Evolutionary conservation across 192 early-diverging fungal genomes (phyloP).

Genomic region (Martensiomyces pterosporus): DNA sequence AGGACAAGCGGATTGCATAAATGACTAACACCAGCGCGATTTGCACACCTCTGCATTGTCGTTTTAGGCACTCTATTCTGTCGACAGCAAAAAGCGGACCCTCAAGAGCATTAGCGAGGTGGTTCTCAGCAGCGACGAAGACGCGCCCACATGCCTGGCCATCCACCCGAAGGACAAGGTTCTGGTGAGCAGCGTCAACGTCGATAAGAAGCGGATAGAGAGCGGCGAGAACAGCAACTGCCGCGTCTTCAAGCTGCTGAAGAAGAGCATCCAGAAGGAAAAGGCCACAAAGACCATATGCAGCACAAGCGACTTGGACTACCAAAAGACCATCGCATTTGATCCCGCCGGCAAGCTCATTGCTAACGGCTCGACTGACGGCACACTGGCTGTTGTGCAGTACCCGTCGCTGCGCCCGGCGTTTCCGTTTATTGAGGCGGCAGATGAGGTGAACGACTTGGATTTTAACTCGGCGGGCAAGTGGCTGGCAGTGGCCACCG

Average conservation of each 20-base stretch:
- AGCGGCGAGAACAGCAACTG: constrained; percentile 75
- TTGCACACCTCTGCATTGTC: too few relatives aligned
- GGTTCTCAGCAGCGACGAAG: constrained; percentile 59
- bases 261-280: constrained; percentile 20
- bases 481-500: constrained; percentile 37
- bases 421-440: constrained; percentile 36
- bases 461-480: constrained; percentile 22
- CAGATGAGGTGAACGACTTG: constrained; percentile 42
- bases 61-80: constrained; percentile 55
- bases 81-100: constrained; percentile 31
- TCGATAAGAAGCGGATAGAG: constrained; percentile 54
- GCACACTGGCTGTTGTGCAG: constrained; percentile 35
- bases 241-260: constrained; percentile 63
- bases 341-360: constrained; percentile 29
- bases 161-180: constrained; percentile 71
- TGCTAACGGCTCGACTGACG: constrained; percentile 41
- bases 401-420: constrained; percentile 31
- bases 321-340: constrained; percentile 35
- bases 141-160: constrained; percentile 79
- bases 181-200: constrained; percentile 72
- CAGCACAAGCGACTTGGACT: constrained; percentile 37
- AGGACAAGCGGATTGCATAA: too few relatives aligned
- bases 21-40: too few relatives aligned
- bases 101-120: constrained; percentile 38
- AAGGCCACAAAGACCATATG: constrained; percentile 26